Conservation (phyloP, 805 yeast genomes). For the Ogataea zsoltii region DNA sequence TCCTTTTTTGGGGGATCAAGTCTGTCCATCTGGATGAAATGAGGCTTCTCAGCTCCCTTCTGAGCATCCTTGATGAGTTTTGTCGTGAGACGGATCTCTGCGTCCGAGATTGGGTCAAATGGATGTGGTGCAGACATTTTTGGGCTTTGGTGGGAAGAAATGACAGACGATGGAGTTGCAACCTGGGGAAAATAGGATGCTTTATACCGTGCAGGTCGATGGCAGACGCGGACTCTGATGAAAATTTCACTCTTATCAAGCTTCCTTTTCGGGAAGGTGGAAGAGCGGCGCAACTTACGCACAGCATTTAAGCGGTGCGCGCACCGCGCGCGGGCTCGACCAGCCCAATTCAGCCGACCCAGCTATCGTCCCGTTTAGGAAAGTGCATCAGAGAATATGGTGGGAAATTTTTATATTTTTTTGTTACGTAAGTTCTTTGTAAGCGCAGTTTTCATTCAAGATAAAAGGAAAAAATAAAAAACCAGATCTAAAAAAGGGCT, state of each 20-base stretch:
- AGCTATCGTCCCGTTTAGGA: no score
- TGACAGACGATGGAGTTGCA: not conserved
- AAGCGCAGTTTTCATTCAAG: no score
- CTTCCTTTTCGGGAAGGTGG: conserved; percentile 14
- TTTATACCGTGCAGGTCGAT: conserved; percentile 9
- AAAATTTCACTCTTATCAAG: conserved; percentile 4
- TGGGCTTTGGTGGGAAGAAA: not conserved
- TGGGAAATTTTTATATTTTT: no score
- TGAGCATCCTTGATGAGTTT: conserved; percentile 61
- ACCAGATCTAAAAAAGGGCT: no score
- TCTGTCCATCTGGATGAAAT: conserved; percentile 66
- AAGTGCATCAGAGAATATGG: no score
- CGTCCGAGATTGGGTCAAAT: conserved; percentile 59
- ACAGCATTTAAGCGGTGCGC: not conserved
- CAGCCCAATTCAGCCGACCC: no score
- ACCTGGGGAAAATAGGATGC: not conserved
- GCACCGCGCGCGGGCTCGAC: no score
- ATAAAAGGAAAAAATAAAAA: no score
- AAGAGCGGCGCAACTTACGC: not conserved
- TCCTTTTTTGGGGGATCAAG: conserved; percentile 78
- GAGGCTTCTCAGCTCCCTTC: conserved; percentile 53
- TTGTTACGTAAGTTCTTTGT: no score
- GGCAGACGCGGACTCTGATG: not conserved
- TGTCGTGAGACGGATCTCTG: conserved; percentile 56
- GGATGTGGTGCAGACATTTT: conserved; percentile 44